Percentiles rank a stretch among this genome's conserved stretches.
Conservation (phyloP, 208 protist genomes). For the Crithidia mellificae region DNA sequence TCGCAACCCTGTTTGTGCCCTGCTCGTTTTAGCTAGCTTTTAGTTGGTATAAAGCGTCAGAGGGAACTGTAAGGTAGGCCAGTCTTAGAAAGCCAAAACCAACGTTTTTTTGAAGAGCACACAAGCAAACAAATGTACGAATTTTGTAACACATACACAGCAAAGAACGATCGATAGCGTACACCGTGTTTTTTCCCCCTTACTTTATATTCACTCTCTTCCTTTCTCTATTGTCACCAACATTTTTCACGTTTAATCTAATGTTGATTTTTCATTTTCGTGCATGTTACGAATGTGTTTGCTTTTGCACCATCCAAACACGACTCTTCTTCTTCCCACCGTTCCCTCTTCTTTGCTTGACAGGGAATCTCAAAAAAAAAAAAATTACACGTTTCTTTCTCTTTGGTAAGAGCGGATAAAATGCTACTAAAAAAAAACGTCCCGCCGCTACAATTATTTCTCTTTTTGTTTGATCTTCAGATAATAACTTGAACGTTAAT, state of each 20-base stretch:
- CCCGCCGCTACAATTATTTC: background rate
- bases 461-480: background rate
- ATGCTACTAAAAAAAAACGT: constrained; percentile 3
- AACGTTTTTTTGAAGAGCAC: too few species aligned
- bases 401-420: constrained; percentile 1
- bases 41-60: too few species aligned
- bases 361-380: background rate
- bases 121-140: too few species aligned
- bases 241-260: background rate
- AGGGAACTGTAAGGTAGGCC: too few species aligned
- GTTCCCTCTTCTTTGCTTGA: constrained; percentile 1
- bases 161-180: background rate
- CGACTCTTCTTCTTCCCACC: background rate
- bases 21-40: too few species aligned
- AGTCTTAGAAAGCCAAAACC: too few species aligned
- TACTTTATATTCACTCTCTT: constrained; percentile 7
- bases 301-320: background rate
- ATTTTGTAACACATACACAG: too few species aligned
- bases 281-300: background rate
- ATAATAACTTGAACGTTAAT: background rate
- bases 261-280: background rate
- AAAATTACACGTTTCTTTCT: too few species aligned
- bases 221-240: constrained; percentile 1
- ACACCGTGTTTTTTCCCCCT: too few species aligned
- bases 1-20: too few species aligned